Evolutionary conservation across 257 asterid genomes (phyloP).

Genomic region (Echium plantagineum): DNA sequence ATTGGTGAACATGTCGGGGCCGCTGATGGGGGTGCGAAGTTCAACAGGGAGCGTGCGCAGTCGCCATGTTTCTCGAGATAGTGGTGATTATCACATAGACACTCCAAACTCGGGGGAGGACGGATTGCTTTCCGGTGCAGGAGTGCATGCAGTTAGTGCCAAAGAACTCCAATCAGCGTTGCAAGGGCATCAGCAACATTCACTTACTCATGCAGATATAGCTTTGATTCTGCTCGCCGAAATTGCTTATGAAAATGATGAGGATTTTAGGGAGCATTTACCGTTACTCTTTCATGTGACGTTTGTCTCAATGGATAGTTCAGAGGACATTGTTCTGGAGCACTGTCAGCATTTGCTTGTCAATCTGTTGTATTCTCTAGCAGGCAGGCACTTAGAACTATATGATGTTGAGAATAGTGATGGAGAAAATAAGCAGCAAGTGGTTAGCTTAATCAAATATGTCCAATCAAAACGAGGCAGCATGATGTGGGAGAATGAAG

Average conservation of each 20-base stretch:
- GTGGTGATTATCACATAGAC: slow-evolving; percentile 91
- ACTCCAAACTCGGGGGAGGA: slow-evolving; percentile 97
- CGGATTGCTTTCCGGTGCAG: slow-evolving; percentile 60
- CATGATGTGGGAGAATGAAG: slow-evolving; percentile 99
- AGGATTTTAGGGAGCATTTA: slow-evolving; percentile 96
- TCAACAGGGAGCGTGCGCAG: slow-evolving; percentile 96
- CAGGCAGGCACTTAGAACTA: slow-evolving; percentile 93
- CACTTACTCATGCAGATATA: slow-evolving; percentile 87
- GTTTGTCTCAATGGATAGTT: slow-evolving; percentile 99
- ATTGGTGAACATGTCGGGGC: slow-evolving; percentile 96
- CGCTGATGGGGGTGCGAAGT: slow-evolving; percentile 91
- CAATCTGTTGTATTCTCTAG: slow-evolving; percentile 88
- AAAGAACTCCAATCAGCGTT: slow-evolving; percentile 95
- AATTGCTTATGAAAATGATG: slow-evolving; percentile 98
- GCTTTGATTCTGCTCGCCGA: slow-evolving; percentile 91
- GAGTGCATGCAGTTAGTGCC: slow-evolving; percentile 68
- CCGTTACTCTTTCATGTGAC: slow-evolving; percentile 95
- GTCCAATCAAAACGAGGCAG: slow-evolving; percentile 96
- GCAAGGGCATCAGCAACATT: slow-evolving; percentile 98
- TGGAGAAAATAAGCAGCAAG: slow-evolving; percentile 98
- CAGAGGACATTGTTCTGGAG: slow-evolving; percentile 96
- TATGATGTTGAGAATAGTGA: slow-evolving; percentile 93
- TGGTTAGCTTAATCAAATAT: slow-evolving; percentile 86
- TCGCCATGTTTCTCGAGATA: slow-evolving; percentile 95
- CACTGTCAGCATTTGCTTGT: slow-evolving; percentile 98